Percentiles rank a stretch among this genome's conserved stretches.
Conservation (phyloP, 2,329 filamentous ascomycete species). For the Fusarium zealandicum region DNA sequence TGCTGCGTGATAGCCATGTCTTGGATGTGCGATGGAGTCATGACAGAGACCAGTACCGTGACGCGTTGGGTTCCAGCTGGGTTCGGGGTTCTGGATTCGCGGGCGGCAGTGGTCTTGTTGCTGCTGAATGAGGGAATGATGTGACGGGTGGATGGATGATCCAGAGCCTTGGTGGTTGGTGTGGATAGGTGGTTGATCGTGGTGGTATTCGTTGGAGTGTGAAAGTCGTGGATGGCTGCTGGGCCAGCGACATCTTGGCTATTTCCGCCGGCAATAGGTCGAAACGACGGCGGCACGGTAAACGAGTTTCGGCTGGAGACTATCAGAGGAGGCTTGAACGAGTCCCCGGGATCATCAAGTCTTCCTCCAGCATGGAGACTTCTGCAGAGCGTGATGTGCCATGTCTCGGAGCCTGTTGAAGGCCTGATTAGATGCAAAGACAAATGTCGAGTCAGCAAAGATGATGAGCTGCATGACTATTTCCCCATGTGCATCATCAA, state of each 20-base stretch:
- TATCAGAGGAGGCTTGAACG: constrained; percentile 9
- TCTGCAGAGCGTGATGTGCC: constrained; percentile 3
- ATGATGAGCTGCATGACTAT: constrained; percentile 16
- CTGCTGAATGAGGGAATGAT: constrained; percentile 29
- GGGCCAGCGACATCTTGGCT: not conserved
- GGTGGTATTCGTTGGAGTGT: constrained; percentile 18
- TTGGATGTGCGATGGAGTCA: constrained; percentile 33
- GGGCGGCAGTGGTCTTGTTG: constrained; percentile 22
- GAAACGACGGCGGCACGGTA: constrained; percentile 6
- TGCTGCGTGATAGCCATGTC: constrained; percentile 39
- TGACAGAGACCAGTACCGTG: constrained; percentile 26
- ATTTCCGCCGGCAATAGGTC: constrained; percentile 5
- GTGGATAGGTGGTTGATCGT: constrained; percentile 29
- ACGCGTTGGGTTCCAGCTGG: constrained; percentile 26
- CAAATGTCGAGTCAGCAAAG: constrained; percentile 8
- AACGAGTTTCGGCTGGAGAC: constrained; percentile 3
- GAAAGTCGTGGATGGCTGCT: constrained; percentile 12
- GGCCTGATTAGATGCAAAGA: constrained; percentile 7
- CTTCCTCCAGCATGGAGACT: constrained; percentile 8
- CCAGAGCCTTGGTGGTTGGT: constrained; percentile 26
- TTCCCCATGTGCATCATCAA: constrained; percentile 9
- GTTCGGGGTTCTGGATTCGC: constrained; percentile 20
- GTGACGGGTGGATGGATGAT: constrained; percentile 33
- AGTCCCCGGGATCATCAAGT: constrained; percentile 1
- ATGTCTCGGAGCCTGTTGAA: constrained; percentile 11